A percentile compares a stretch with the other conserved stretches of the same genome.
Conservation (phyloP, 345 rosid species). For the Combretum micranthum region DNA sequence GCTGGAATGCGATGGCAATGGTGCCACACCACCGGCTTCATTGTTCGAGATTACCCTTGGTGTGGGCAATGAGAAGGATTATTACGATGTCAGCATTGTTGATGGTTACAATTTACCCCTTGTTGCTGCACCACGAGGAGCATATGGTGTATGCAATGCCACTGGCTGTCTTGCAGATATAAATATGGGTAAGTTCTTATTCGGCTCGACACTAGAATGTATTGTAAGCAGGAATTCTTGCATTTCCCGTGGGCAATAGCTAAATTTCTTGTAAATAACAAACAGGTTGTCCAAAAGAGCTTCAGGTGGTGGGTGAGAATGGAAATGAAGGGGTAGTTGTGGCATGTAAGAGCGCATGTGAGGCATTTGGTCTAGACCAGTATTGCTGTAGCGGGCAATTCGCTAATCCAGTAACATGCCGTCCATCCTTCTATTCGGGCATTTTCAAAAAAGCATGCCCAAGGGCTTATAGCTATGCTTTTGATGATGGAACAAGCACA, state of each 20-base stretch:
- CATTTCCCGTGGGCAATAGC: not conserved
- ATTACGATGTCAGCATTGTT: conserved; percentile 72
- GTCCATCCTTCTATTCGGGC: conserved; percentile 63
- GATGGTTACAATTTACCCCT: conserved; percentile 87
- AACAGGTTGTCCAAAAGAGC: conserved; percentile 84
- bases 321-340: conserved; percentile 38
- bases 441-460: conserved; percentile 87
- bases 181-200: conserved; percentile 41
- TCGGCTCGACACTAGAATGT: too few relatives aligned
- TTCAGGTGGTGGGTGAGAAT: conserved; percentile 68
- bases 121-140: conserved; percentile 58
- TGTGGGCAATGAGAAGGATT: conserved; percentile 42
- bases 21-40: conserved; percentile 78
- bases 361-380: conserved; percentile 76
- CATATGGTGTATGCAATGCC: conserved; percentile 63
- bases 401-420: conserved; percentile 74
- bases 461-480: conserved; percentile 82
- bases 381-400: conserved; percentile 90
- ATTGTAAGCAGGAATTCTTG: too few relatives aligned
- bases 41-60: conserved; percentile 80
- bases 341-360: conserved; percentile 84
- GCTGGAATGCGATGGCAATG: conserved; percentile 66
- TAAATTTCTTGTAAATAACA: not conserved
- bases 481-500: conserved; percentile 68
- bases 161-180: conserved; percentile 70